Evolutionary conservation across 1,139 yeast genomes (phyloP).

Genomic region (Hemisphaericaspora lyxosophila): DNA sequence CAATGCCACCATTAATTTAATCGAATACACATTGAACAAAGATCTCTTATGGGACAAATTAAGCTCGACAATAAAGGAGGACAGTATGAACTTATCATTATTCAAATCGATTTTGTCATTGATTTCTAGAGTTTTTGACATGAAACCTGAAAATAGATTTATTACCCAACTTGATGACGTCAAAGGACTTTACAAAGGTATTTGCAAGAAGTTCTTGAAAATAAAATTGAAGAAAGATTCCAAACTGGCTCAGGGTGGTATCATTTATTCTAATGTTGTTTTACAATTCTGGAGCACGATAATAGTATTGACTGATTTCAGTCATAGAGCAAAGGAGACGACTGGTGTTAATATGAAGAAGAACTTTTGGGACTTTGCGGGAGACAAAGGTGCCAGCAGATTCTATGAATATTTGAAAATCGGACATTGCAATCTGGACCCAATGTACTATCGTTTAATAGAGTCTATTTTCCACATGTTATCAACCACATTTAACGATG

Average conservation of each 20-base stretch:
- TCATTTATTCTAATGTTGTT: constrained; percentile 45
- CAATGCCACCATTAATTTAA: constrained; percentile 7
- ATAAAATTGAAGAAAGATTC: constrained; percentile 40
- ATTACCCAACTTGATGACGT: constrained; percentile 18
- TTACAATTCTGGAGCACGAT: constrained; percentile 52
- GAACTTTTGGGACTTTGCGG: constrained; percentile 55
- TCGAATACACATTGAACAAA: constrained; percentile 34
- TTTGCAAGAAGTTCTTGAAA: constrained; percentile 53
- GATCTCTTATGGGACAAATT: constrained; percentile 49
- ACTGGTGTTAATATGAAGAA: constrained; percentile 33
- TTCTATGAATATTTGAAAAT: constrained; percentile 46
- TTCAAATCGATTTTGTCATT: constrained; percentile 46
- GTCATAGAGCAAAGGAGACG: constrained; percentile 9
- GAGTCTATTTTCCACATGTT: constrained; percentile 3
- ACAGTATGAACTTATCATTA: constrained; percentile 42
- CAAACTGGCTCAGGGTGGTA: constrained; percentile 25
- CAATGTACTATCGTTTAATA: constrained; percentile 41
- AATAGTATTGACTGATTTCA: constrained; percentile 36
- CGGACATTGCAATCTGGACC: constrained; percentile 55
- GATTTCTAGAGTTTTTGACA: constrained; percentile 14
- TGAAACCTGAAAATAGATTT: constrained; percentile 10
- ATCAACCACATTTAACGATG: not conserved
- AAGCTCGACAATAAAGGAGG: constrained; percentile 21
- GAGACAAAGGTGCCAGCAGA: constrained; percentile 38
- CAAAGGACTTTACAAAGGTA: constrained; percentile 39